These are phyloP conservation scores for Podospora appendiculata DNA, from an alignment of 495 filamentous ascomycete genomes.

Conservation along the genomic window DNA sequence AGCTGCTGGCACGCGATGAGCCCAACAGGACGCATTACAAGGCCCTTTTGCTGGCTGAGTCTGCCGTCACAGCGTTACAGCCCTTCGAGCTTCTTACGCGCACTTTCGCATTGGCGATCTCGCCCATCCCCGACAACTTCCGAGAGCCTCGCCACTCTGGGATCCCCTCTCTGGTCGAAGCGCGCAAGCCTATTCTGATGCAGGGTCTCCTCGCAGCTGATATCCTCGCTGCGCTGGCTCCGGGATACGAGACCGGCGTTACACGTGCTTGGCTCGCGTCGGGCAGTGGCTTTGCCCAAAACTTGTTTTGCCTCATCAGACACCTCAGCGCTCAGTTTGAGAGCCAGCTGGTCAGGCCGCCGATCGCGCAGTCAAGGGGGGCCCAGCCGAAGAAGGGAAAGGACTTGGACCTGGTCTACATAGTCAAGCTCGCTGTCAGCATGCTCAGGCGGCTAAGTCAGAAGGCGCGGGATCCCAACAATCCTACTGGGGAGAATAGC, in stretches of 20 bases:
- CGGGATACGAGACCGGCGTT: slow-evolving; percentile 60
- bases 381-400: slow-evolving; percentile 24
- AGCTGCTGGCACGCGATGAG: slow-evolving; percentile 86
- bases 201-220: slow-evolving; percentile 90
- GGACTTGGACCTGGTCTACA: slow-evolving; percentile 45
- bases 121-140: slow-evolving; percentile 63
- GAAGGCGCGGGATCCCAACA: slow-evolving; percentile 58
- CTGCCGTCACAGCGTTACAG: slow-evolving; percentile 36
- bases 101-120: slow-evolving; percentile 81
- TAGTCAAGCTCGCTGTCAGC: slow-evolving; percentile 62
- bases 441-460: slow-evolving; percentile 63
- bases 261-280: slow-evolving; percentile 80
- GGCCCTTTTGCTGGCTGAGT: slow-evolving; percentile 69
- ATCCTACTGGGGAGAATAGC: slow-evolving; percentile 24
- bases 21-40: slow-evolving; percentile 81
- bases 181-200: slow-evolving; percentile 77
- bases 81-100: slow-evolving; percentile 80
- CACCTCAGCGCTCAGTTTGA: slow-evolving; percentile 55
- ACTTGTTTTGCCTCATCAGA: slow-evolving; percentile 64
- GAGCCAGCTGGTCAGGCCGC: slow-evolving; percentile 19
- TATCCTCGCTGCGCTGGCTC: slow-evolving; percentile 68
- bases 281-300: slow-evolving; percentile 76
- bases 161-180: slow-evolving; percentile 59
- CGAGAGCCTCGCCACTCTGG: slow-evolving; percentile 32
- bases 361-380: slow-evolving; percentile 18